These are phyloP conservation scores for Tulasnella sp. DNA, from an alignment of 768 basidiomycete genomes.

Conservation along the genomic window DNA sequence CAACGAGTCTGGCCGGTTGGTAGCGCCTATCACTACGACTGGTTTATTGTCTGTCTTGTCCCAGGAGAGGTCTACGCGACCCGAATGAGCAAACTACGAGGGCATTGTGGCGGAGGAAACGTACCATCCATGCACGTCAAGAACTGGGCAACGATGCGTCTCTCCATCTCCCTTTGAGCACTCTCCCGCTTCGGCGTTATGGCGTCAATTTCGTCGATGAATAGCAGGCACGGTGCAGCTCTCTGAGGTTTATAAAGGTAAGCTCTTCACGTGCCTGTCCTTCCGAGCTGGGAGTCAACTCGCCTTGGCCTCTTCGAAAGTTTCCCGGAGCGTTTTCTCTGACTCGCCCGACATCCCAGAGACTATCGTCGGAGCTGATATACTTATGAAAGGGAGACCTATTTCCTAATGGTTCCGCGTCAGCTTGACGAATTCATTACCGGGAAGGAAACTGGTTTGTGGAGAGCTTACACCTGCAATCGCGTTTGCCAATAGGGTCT, in stretches of 20 bases:
- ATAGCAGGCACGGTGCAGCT: conserved; percentile 84
- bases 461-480: conserved; percentile 73
- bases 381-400: conserved; percentile 82
- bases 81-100: neutral
- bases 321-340: conserved; percentile 91
- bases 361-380: conserved; percentile 93
- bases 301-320: conserved; percentile 95
- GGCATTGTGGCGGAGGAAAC: conserved; percentile 23
- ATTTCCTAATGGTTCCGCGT: conserved; percentile 54
- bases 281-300: conserved; percentile 21
- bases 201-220: conserved; percentile 97
- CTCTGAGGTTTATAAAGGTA: conserved; percentile 46
- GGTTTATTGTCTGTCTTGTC: conserved; percentile 89
- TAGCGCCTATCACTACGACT: conserved; percentile 91
- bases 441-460: neutral
- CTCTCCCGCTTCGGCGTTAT: conserved; percentile 97
- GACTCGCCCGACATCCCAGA: conserved; percentile 99
- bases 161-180: conserved; percentile 96
- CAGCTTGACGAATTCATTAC: conserved; percentile 10
- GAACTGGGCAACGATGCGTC: conserved; percentile 94
- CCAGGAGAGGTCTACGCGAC: conserved; percentile 75
- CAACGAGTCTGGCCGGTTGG: conserved; percentile 90
- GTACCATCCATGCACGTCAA: conserved; percentile 97
- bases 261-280: neutral
- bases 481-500: conserved; percentile 88